A percentile compares a stretch with the other conserved stretches of the same genome.
Evolutionary conservation across 2,329 filamentous ascomycete genomes (phyloP).

Genomic region (Diaporthe helianthi): DNA sequence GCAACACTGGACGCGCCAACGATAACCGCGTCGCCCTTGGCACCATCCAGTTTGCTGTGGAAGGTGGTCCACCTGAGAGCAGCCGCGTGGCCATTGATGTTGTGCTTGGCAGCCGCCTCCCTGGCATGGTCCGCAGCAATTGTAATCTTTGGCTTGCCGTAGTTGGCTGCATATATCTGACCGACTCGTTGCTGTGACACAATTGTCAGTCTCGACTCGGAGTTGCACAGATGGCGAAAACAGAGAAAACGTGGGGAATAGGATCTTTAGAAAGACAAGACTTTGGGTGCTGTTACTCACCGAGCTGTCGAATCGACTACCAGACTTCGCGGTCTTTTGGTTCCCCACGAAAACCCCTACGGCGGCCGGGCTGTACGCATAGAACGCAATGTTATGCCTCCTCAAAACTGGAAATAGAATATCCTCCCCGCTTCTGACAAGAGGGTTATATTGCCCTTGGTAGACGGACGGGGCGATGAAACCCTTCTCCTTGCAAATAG

Average conservation of each 20-base stretch:
- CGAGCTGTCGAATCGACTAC: conserved; percentile 39
- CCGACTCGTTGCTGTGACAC: conserved; percentile 35
- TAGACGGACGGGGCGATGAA: conserved; percentile 74
- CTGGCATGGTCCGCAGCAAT: conserved; percentile 40
- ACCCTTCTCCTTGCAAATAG: conserved; percentile 67
- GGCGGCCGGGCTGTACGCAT: conserved; percentile 43
- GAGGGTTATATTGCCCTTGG: conserved; percentile 71
- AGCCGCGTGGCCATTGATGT: conserved; percentile 48
- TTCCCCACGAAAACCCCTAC: conserved; percentile 37
- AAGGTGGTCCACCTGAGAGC: conserved; percentile 50
- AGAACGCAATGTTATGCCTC: conserved; percentile 45
- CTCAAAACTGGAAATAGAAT: conserved; percentile 47
- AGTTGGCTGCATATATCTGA: conserved; percentile 39
- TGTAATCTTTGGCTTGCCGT: conserved; percentile 41
- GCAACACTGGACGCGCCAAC: conserved; percentile 45
- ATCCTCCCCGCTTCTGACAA: conserved; percentile 44
- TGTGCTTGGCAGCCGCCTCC: conserved; percentile 42
- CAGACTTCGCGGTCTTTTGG: conserved; percentile 35
- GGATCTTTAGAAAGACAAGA: no score
- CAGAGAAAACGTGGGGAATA: background rate
- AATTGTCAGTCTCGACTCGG: background rate
- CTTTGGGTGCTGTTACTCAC: conserved; percentile 34
- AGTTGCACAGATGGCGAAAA: background rate
- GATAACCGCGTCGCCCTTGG: conserved; percentile 47
- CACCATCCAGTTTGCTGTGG: conserved; percentile 44